Base-by-base conservation (phyloP, 2,329 filamentous ascomycete genomes). In the Eurotiales sp. region DNA sequence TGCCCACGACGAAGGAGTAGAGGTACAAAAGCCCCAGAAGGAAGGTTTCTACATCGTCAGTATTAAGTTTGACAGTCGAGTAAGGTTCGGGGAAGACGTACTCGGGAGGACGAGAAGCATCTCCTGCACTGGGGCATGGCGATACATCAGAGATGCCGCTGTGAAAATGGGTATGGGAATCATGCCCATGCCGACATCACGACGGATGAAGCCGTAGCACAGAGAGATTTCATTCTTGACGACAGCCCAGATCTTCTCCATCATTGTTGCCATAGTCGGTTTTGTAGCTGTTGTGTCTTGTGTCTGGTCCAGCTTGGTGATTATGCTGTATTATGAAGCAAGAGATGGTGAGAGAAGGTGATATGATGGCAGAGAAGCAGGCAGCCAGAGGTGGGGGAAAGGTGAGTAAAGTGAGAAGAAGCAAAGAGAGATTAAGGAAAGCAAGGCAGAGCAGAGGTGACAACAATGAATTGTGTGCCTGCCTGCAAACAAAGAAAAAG, bases 151-250 rank as follows among this genome's bases (percentile, higher is more conserved):
- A 37, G 51, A 53, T n/a, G 51, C 51, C 3, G 51, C 41, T 11
- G 51, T 43, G 25, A 53, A 53, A 21, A 47, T 41, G 7, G 51
- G 51, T 1, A 53, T 39, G n/a, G 51, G 51, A 19, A 53, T 32
- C 51, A 53, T 53, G 21, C 51, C 51, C 51, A 53, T 53, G 22
- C 44, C 43, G 1, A 45, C 45, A 21, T 53, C 51, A 17, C 51
- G 45, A 32, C 40, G 51, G 17, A 53, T 53, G 19, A 53, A 53
- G 25, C 51, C 45, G 15, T 43, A 53, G 46, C 51, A 53, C 7
- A 53, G 32, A n/a, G 17, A 43, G 11, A 25, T 45, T 22, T 53
- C 51, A 19, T 53, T 27, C 34, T 45, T 49, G 12, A 19, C 32
- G 17, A 53, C 21, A 19, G 41, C 51, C 45, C 45, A 53, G 3